phyloP scores from a whole-genome alignment of 805 yeast genomes.

The Schwanniomyces polymorphus region DNA sequence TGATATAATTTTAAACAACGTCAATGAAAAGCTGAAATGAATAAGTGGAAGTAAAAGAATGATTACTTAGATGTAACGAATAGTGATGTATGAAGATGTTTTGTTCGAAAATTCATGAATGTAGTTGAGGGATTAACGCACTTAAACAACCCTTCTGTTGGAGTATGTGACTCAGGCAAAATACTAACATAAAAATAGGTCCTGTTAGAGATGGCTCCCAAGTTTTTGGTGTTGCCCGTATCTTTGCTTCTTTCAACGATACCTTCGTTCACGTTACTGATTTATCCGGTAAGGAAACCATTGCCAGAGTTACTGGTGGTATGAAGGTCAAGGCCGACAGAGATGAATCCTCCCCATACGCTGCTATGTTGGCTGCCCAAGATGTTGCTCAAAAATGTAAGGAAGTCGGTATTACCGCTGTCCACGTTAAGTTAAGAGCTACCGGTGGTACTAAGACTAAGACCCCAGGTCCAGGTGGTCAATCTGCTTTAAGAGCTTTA shows the following conservation, averaged over 20 bases:
- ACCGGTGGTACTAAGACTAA: conserved; percentile 99
- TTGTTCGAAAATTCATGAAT: too few relatives aligned
- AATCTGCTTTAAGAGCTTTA: conserved; percentile 97
- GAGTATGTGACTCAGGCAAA: not conserved
- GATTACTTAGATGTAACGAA: too few relatives aligned
- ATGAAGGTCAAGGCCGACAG: conserved; percentile 99
- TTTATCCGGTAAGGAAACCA: conserved; percentile 99
- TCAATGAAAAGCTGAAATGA: not conserved
- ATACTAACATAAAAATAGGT: conserved; percentile 16
- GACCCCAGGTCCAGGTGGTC: conserved; percentile 99
- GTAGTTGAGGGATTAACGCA: too few relatives aligned
- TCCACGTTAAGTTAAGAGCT: conserved; percentile 99
- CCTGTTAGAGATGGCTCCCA: conserved; percentile 89
- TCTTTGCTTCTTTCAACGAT: conserved; percentile 99
- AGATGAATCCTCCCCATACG: conserved; percentile 99
- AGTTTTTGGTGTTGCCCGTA: conserved; percentile 99
- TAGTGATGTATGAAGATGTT: too few relatives aligned
- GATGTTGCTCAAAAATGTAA: conserved; percentile 98
- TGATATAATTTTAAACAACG: too few relatives aligned
- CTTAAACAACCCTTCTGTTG: not conserved
- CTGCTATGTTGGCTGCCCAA: conserved; percentile 99
- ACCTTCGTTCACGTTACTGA: conserved; percentile 99
- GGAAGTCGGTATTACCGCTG: conserved; percentile 99
- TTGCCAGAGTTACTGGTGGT: conserved; percentile 99
- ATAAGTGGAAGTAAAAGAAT: not conserved